Conservation (phyloP, 192 early-diverging fungal species). For the Mortierella claussenii region DNA sequence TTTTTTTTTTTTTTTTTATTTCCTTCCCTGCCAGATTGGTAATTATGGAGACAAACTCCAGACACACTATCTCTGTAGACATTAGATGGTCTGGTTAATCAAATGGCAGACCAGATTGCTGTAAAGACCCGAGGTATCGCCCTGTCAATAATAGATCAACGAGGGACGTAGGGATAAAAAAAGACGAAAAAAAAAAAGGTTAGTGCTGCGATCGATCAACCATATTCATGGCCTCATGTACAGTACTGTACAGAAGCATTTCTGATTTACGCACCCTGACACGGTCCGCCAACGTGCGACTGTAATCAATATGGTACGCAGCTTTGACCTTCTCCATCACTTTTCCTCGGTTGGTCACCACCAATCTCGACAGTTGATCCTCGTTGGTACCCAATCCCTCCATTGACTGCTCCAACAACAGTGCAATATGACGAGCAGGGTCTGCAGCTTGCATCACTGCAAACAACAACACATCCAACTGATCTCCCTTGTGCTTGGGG, state of each 20-base stretch:
- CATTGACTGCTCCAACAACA: constrained; percentile 46
- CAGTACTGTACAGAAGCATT: not conserved
- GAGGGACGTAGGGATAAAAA: not conserved
- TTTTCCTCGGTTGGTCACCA: constrained; percentile 40
- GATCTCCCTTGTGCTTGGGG: constrained; percentile 27
- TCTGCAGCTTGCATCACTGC: constrained; percentile 41
- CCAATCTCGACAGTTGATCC: constrained; percentile 48
- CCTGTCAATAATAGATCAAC: constrained; percentile 7
- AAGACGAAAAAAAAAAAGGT: not conserved
- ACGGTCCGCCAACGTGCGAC: constrained; percentile 46
- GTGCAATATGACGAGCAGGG: constrained; percentile 34
- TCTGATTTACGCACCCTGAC: constrained; percentile 16
- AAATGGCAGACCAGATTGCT: constrained; percentile 49
- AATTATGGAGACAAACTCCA: not conserved
- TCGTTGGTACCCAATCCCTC: constrained; percentile 43
- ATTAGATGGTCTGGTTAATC: constrained; percentile 52
- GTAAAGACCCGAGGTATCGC: constrained; percentile 48
- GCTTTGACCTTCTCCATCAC: constrained; percentile 46
- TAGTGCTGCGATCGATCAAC: too few relatives aligned
- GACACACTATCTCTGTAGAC: not conserved
- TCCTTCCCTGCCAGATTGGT: too few relatives aligned
- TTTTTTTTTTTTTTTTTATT: not conserved
- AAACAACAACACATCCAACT: constrained; percentile 30
- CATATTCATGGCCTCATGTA: too few relatives aligned
- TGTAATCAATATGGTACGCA: constrained; percentile 36